Evolutionary conservation across 495 filamentous ascomycete genomes (phyloP).

Genomic region (Podospora fimiseda): DNA sequence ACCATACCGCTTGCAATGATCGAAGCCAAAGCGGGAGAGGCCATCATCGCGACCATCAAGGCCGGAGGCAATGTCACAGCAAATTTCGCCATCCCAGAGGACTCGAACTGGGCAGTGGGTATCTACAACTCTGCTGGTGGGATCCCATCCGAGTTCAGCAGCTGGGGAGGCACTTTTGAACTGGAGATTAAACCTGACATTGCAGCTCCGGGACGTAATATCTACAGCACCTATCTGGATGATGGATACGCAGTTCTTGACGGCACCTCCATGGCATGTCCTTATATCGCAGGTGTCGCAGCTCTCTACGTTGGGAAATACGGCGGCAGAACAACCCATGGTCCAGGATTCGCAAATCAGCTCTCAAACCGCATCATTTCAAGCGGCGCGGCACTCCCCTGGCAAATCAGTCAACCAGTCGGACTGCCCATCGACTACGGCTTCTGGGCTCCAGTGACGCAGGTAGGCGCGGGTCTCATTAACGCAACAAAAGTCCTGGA

Average conservation of each 20-base stretch:
- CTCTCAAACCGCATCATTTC: constrained; percentile 35
- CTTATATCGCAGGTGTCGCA: constrained; percentile 44
- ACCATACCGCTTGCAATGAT: constrained; percentile 17
- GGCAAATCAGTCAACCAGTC: constrained; percentile 30
- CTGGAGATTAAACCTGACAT: constrained; percentile 41
- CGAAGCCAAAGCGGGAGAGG: constrained; percentile 16
- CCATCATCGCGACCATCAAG: constrained; percentile 22
- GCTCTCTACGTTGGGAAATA: constrained; percentile 36
- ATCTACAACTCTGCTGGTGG: constrained; percentile 23
- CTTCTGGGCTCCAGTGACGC: constrained; percentile 34
- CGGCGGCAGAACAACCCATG: constrained; percentile 30
- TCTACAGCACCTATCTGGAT: constrained; percentile 39
- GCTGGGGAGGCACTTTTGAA: constrained; percentile 42
- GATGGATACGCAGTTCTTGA: constrained; percentile 34
- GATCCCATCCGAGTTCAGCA: constrained; percentile 33
- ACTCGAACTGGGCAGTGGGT: constrained; percentile 20
- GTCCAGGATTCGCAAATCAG: constrained; percentile 28
- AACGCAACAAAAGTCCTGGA: constrained; percentile 39
- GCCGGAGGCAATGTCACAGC: constrained; percentile 24
- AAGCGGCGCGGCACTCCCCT: constrained; percentile 34
- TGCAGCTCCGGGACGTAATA: constrained; percentile 41
- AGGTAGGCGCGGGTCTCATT: constrained; percentile 43
- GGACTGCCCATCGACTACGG: constrained; percentile 21
- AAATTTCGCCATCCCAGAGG: constrained; percentile 21
- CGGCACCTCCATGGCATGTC: constrained; percentile 49